phyloP scores from a whole-genome alignment of 2,329 filamentous ascomycete genomes.

The Talaromyces sp. region DNA sequence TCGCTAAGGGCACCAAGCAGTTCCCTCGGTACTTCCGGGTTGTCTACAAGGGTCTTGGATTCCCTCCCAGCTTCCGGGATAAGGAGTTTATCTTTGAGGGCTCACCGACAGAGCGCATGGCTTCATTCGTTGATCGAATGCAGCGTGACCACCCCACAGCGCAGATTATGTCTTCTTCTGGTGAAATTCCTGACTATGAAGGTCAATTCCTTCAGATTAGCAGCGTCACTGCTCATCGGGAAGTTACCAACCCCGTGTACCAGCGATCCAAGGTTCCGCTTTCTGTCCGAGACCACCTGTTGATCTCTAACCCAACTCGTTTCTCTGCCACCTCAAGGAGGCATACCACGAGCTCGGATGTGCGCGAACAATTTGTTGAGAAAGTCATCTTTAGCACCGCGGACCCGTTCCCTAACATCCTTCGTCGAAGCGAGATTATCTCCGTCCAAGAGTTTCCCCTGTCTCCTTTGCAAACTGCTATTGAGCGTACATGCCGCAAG shows the following conservation, averaged over 20 bases:
- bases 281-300: conserved; percentile 80
- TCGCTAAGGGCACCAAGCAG: conserved; percentile 77
- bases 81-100: conserved; percentile 94
- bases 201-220: conserved; percentile 88
- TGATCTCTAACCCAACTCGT: conserved; percentile 73
- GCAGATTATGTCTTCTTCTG: conserved; percentile 71
- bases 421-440: conserved; percentile 83
- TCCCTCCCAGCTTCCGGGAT: conserved; percentile 77
- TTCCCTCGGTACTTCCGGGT: conserved; percentile 90
- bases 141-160: conserved; percentile 87
- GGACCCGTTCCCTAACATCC: conserved; percentile 87
- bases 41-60: conserved; percentile 84
- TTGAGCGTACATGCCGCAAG: conserved; percentile 89
- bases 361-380: conserved; percentile 75
- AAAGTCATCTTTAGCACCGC: conserved; percentile 83
- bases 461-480: conserved; percentile 77
- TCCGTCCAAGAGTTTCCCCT: conserved; percentile 67
- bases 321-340: conserved; percentile 79
- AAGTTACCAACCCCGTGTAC: conserved; percentile 80
- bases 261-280: conserved; percentile 84
- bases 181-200: conserved; percentile 77
- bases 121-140: conserved; percentile 86
- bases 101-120: conserved; percentile 72
- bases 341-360: conserved; percentile 66
- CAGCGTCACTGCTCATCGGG: conserved; percentile 77